Base-by-base conservation (phyloP, 495 filamentous ascomycete genomes). In the Polyplosphaeria fusca region DNA sequence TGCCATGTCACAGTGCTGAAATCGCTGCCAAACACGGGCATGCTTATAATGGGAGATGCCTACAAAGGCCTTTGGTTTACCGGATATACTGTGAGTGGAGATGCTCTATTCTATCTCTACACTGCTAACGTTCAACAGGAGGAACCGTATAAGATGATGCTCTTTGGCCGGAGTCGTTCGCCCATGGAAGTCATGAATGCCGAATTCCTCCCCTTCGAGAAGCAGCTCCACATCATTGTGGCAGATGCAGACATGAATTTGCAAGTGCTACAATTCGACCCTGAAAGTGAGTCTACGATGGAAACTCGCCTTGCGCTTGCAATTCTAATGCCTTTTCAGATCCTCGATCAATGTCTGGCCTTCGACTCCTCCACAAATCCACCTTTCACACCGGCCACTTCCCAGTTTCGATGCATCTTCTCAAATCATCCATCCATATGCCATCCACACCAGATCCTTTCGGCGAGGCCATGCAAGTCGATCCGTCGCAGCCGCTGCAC, bases 61-160 rank as follows among this genome's bases (percentile, higher is more conserved):
- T 78, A 91, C 62, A 96, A 95, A 70, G 92, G 92, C 0, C 75
- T 96, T 11, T 96, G 91, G 91, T 94, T 99, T 55, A 86, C 85
- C 14, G 93, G 93, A 0, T 97, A 94, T 67, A 89, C 86, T 42
- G 89, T 85, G 79, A 28, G 75, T 49, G 23, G 28, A 11, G n/a
- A n/a, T n/a, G n/a, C n/a, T n/a, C n/a, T n/a, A n/a, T n/a, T n/a
- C n/a, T n/a, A 5, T 42, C 47, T 42, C 30, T 47, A 13, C 18
- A 14, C 13, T 2, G 19, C 4, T 23, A 4, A 2, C 39, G 35
- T 22, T 39, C n/a, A 35, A 37, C 46, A 82, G 76, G 84, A 95
- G 70, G 92, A 96, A 61, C 93, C 93, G 0, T 97, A 97, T 67
- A 89, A 86, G 67, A 91, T 98, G 84, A 85, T 85, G 13, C 76